Evolutionary conservation across 73 alveolate genomes (phyloP), one percentile per base, ranked within the genome.

Genomic region (Blepharisma stoltei): DNA sequence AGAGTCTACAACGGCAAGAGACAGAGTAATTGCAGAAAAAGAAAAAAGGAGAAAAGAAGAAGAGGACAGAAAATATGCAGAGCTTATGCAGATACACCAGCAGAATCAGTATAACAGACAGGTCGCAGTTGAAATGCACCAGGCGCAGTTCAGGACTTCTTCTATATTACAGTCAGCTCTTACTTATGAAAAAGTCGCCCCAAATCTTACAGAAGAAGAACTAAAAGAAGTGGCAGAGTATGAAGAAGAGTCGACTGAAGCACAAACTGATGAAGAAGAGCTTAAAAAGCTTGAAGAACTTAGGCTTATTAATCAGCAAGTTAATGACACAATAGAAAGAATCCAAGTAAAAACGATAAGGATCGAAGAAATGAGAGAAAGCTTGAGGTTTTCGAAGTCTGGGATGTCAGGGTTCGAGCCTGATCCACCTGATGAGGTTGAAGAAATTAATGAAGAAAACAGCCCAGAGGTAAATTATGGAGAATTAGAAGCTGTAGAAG

Each of bases 251-350:
- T 14, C 21, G 32, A 78, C 65, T 69, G 90, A 83, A 53, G 89
- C 78, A 20, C 87, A 83, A 83, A 77, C 67, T 66, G 86, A 83
- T 43, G 83, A 53, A 9, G 88, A 83, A 47, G 87, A 21, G 6
- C 81, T 71, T 55, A 81, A 47, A 21, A 60, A 71, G 14, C 77
- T 60, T 37, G 37, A 45, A 14, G 60, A 71, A 18, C 21, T 50
- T 0, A 50, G n/a, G 65, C 27, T 14, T 18, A 41, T 83, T 2
- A 87, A 83, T 47, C 46, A 79, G 66, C 68, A 83, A 38, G 11
- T 78, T 6, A 82, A 67, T 54, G 27, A 77, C 9, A 69, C 78
- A 48, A 77, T 54, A 54, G 78, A 83, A 11, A 83, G 67, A 45
- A 54, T 83, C 1, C 76, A 83, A 45, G 90, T 77, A 27, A 78